Evolutionary conservation across 2,329 filamentous ascomycete species (phyloP).

Genomic region (Emydomyces testavorans): DNA sequence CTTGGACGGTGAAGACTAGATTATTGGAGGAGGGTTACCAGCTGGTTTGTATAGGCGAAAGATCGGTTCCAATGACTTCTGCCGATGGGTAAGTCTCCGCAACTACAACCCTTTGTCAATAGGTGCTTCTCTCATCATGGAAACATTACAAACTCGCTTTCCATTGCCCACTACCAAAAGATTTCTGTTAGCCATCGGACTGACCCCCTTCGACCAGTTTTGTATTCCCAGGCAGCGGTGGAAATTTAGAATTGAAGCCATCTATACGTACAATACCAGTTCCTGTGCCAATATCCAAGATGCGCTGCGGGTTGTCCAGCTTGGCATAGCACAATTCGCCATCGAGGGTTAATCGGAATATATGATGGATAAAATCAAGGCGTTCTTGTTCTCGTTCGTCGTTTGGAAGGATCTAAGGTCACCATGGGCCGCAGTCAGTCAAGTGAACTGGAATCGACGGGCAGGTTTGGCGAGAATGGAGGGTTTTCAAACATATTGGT

Average conservation of each 20-base stretch:
- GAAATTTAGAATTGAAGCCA: background rate
- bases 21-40: conserved; percentile 12
- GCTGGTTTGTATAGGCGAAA: conserved; percentile 13
- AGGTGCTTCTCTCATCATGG: background rate
- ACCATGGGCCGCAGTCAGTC: conserved; percentile 17
- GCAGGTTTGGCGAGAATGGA: background rate
- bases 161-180: conserved; percentile 12
- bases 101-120: conserved; percentile 8
- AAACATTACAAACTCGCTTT: conserved; percentile 7
- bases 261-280: conserved; percentile 20
- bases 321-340: conserved; percentile 28
- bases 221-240: too few species aligned
- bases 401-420: conserved; percentile 13
- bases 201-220: background rate
- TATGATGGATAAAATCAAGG: conserved; percentile 33
- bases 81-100: conserved; percentile 13
- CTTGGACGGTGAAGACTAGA: conserved; percentile 18
- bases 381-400: conserved; percentile 28
- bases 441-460: conserved; percentile 6
- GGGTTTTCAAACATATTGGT: conserved; percentile 12
- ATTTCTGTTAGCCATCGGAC: conserved; percentile 12
- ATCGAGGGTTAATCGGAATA: conserved; percentile 21
- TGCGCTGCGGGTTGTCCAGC: conserved; percentile 19
- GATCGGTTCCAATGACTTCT: conserved; percentile 14
- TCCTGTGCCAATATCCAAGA: conserved; percentile 29